phyloP scores from a whole-genome alignment of 148 eudicot species.

The Rhododendron ovatum region DNA sequence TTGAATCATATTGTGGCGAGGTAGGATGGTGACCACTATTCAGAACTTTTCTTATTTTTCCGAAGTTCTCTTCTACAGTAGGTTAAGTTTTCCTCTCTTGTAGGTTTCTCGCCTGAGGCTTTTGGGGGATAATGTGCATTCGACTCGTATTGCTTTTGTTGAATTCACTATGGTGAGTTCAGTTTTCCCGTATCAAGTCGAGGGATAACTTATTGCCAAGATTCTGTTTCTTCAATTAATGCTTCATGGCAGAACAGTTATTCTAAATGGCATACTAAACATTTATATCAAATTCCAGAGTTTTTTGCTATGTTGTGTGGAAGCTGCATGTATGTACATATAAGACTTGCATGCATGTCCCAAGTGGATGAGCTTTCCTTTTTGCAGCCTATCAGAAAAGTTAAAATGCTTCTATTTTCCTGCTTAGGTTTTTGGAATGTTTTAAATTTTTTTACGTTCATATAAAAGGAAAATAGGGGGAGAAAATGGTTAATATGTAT shows the following conservation, averaged over 20 bases:
- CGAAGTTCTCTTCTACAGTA: not conserved
- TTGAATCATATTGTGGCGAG: slow-evolving; percentile 87
- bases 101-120: slow-evolving; percentile 97
- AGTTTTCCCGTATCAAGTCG: not conserved
- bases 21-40: slow-evolving; percentile 24
- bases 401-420: not conserved
- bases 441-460: not conserved
- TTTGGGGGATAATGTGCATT: slow-evolving; percentile 86
- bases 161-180: slow-evolving; percentile 66
- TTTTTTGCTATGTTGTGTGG: not conserved
- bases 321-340: not conserved
- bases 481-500: not conserved
- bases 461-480: not conserved
- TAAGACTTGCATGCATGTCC: not conserved
- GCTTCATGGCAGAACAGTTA: not conserved
- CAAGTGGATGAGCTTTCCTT: not conserved
- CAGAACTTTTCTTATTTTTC: not conserved
- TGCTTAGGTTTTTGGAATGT: not conserved
- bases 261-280: not conserved
- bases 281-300: not conserved
- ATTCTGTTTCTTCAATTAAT: not conserved
- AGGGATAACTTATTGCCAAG: slow-evolving; percentile 7
- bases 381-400: not conserved
- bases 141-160: slow-evolving; percentile 95
- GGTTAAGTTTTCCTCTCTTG: slow-evolving; percentile 9